Conservation (phyloP, 208 protist genomes). For the Trypanosoma conorhini region DNA sequence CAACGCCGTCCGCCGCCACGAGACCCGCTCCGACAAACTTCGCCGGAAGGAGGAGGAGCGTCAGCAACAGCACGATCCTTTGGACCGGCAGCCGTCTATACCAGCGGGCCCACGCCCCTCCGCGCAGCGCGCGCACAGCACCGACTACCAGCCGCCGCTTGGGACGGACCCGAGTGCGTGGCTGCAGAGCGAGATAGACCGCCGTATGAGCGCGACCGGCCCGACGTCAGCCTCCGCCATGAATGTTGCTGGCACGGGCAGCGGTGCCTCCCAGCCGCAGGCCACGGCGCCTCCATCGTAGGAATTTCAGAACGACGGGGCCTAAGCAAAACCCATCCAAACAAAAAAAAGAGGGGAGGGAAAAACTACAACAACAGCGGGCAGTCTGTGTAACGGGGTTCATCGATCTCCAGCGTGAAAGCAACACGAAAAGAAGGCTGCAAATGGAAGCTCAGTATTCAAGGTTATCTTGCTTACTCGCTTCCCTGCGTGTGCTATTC, state of each 20-base stretch:
- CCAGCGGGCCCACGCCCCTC: background rate
- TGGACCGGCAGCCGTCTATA: conserved; percentile 13
- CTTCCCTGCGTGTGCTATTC: background rate
- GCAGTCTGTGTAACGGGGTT: background rate
- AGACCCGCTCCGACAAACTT: conserved; percentile 82
- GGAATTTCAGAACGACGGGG: background rate
- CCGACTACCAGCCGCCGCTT: conserved; percentile 77
- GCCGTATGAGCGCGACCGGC: background rate
- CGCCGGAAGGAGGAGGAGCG: conserved; percentile 51
- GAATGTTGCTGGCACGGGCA: background rate
- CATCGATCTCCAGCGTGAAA: background rate
- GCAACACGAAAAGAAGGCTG: background rate
- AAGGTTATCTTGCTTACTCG: background rate
- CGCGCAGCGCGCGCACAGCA: conserved; percentile 30
- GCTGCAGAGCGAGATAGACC: conserved; percentile 10
- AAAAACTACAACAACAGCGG: background rate
- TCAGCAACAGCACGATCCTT: conserved; percentile 26
- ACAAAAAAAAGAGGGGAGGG: background rate
- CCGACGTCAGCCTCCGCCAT: background rate
- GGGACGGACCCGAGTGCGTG: conserved; percentile 73
- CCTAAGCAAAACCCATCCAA: background rate
- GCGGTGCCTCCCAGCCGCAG: background rate
- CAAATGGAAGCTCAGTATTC: background rate
- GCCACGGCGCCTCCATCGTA: background rate
- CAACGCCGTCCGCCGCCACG: conserved; percentile 71